A percentile compares a stretch with the other conserved stretches of the same genome.
phyloP scores from a whole-genome alignment of 73 alveolate genomes.

The Durusdinium trenchii region DNA sequence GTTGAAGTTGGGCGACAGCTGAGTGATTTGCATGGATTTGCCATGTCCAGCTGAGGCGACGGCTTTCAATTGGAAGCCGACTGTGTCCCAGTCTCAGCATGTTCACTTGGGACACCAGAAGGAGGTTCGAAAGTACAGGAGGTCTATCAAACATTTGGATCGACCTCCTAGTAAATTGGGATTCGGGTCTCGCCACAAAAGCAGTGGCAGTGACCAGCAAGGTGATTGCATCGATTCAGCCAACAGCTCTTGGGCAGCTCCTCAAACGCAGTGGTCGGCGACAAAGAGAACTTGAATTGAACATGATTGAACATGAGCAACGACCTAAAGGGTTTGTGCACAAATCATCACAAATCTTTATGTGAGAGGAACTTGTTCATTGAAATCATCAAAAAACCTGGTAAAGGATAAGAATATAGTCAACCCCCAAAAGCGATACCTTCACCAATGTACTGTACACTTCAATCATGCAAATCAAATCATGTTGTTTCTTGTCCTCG shows the following conservation, averaged over 20 bases:
- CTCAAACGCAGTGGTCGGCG: constrained; percentile 39
- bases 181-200: not conserved
- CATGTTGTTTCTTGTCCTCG: too few species aligned
- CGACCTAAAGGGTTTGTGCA: too few species aligned
- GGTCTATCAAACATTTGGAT: not conserved
- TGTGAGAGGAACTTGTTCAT: too few species aligned
- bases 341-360: too few species aligned
- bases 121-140: not conserved
- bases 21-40: not conserved
- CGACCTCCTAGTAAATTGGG: not conserved
- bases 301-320: too few species aligned
- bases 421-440: too few species aligned
- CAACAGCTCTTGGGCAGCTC: constrained; percentile 32
- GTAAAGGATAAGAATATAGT: too few species aligned
- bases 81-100: not conserved
- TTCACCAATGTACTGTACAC: too few species aligned
- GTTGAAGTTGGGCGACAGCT: not conserved
- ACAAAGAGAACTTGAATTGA: too few species aligned
- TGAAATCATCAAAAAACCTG: too few species aligned
- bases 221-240: constrained; percentile 79
- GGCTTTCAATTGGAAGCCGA: constrained; percentile 53
- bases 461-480: too few species aligned
- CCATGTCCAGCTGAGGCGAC: not conserved
- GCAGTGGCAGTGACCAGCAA: not conserved
- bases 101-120: not conserved